Conservation (phyloP, 1,284 basidiomycete species). For the Irpex sp. region DNA sequence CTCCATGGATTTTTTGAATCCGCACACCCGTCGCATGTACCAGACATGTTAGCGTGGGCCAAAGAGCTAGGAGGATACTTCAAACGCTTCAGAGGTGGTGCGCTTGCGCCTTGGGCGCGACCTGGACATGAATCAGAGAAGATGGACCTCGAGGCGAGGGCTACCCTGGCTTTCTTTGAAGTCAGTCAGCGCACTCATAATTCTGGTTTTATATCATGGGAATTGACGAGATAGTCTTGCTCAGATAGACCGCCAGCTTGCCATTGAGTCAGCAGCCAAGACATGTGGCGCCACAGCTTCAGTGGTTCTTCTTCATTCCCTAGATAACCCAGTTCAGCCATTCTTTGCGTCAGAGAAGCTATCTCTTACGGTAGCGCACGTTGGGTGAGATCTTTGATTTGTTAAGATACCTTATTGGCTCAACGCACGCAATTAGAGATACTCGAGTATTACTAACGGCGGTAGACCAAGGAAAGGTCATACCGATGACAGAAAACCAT, state of each 20-base stretch:
- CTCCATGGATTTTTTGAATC: conserved; percentile 78
- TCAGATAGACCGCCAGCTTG: conserved; percentile 25
- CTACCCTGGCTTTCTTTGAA: conserved; percentile 82
- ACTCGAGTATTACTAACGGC: conserved; percentile 85
- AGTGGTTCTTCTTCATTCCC: conserved; percentile 81
- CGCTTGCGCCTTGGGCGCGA: conserved; percentile 61
- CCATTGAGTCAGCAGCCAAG: conserved; percentile 59
- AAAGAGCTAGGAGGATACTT: conserved; percentile 84
- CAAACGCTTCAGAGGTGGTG: conserved; percentile 79
- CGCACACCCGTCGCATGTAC: conserved; percentile 60
- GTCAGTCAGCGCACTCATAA: conserved; percentile 33
- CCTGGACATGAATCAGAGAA: conserved; percentile 33
- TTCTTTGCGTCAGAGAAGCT: conserved; percentile 74
- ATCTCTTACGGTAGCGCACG: conserved; percentile 85
- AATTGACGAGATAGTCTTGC: neutral
- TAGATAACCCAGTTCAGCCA: conserved; percentile 67
- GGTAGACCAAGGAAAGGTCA: conserved; percentile 63
- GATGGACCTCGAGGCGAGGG: conserved; percentile 78
- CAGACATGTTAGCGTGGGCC: conserved; percentile 72
- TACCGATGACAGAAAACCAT: conserved; percentile 85
- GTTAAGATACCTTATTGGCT: neutral
- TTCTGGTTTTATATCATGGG: neutral
- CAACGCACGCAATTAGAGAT: conserved; percentile 49
- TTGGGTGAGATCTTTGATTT: conserved; percentile 54
- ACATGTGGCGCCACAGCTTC: conserved; percentile 87